Evolutionary conservation across 345 rosid genomes (phyloP), one percentile per base, ranked within the genome.

Genomic region (Brassica carinata): DNA sequence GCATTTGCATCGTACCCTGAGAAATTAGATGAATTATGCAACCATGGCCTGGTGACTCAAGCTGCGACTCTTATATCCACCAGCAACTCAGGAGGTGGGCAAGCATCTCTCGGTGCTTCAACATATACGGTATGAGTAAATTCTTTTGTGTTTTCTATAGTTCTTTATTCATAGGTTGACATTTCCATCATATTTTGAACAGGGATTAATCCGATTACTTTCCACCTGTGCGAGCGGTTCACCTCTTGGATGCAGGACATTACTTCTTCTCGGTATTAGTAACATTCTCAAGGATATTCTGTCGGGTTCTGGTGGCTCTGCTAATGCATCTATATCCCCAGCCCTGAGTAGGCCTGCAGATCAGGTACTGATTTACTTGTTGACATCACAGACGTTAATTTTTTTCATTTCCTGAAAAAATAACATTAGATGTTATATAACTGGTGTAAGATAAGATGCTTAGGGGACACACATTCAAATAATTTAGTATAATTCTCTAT

Each of bases 211-310:
- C 74, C 97, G 99, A 34, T 83, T 96, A 71, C 92, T 96, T 58
- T 92, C 99, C 67, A 92, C 96, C n/a, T 96, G 94, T 85, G 98
- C 99, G 62, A 96, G 98, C 61, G 98, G 98, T 29, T 96, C 99
- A 43, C 98, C 91, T 71, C 84, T 96, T 69, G 95, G 98, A 78
- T 92, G 90, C 72, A 92, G 92, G 90, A 96, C 98, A 45, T 72
- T 94, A 55, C 98, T 96, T 77, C 96, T 91, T 59, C 97, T 96
- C 36, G 99, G 98, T 58, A 88, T 92, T 74, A 96, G 98, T 84
- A 89, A 97, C 83, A 92, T 90, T 76, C 98, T 96, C 30, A 92
- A 87, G 82, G 99, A 96, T 76, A 94, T 94, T 65, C 86, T 96
- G 45, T 86, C 89, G 57, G 99, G 98, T 73, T 89, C 98, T 73